phyloP scores from a whole-genome alignment of 345 rosid species.

The Brassica juncea region DNA sequence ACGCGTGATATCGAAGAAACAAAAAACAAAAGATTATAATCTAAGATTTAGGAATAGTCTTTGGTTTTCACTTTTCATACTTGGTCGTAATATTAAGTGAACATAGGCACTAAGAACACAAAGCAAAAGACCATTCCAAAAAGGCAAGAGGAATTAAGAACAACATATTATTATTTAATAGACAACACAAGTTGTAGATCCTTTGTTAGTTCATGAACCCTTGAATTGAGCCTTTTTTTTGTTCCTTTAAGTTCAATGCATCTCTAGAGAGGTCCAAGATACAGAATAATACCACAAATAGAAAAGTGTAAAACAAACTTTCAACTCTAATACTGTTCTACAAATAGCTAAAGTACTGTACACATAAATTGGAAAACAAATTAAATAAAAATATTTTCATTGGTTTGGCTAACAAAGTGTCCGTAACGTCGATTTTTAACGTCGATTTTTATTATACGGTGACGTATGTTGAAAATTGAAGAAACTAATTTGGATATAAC shows the following conservation, averaged over 20 bases:
- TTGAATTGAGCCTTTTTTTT: constrained; percentile 16
- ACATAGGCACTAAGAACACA: constrained; percentile 26
- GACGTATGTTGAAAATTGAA: too few relatives aligned
- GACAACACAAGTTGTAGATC: constrained; percentile 32
- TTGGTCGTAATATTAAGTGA: constrained; percentile 32
- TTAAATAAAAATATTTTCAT: background rate
- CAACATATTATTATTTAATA: background rate
- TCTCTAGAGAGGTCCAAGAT: constrained; percentile 2
- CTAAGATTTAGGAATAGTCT: constrained; percentile 17
- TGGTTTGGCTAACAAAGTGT: too few relatives aligned
- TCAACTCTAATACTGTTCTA: background rate
- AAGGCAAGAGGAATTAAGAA: constrained; percentile 4
- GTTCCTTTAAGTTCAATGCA: constrained; percentile 28
- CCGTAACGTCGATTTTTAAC: too few relatives aligned
- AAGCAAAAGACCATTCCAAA: constrained; percentile 31
- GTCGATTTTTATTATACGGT: too few relatives aligned
- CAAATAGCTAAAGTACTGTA: background rate
- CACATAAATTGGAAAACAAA: background rate
- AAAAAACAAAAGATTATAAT: too few relatives aligned
- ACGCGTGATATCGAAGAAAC: constrained; percentile 16
- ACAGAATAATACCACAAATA: background rate
- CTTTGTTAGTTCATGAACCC: constrained; percentile 24
- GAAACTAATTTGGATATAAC: too few relatives aligned
- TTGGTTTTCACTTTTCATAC: constrained; percentile 38
- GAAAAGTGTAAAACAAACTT: background rate